phyloP scores from a whole-genome alignment of 1,284 basidiomycete species.

The Trichosporon ovoides region DNA sequence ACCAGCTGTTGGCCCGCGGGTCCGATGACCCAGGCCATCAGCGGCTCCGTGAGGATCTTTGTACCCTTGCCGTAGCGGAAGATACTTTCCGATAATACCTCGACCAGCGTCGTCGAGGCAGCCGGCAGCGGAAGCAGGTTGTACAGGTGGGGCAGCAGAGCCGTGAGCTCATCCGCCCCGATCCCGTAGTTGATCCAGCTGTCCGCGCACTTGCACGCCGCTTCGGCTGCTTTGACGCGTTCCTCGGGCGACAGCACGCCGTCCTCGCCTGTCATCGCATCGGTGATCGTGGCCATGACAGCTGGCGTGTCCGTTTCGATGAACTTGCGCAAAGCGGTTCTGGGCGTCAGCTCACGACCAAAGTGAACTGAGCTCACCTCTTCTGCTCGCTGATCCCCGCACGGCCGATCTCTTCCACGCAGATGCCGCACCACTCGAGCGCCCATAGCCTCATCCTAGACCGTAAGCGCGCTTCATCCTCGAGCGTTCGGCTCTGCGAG shows the following conservation, averaged over 20 bases:
- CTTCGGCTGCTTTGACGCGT: constrained; percentile 56
- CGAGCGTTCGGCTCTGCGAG: constrained; percentile 47
- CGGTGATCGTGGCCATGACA: constrained; percentile 62
- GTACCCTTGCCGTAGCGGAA: constrained; percentile 66
- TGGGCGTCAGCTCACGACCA: constrained; percentile 12
- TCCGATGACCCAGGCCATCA: constrained; percentile 69
- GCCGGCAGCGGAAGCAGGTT: constrained; percentile 56
- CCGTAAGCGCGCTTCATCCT: constrained; percentile 21
- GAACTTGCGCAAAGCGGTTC: constrained; percentile 34
- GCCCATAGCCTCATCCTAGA: constrained; percentile 36
- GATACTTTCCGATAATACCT: constrained; percentile 67
- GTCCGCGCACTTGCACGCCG: constrained; percentile 70
- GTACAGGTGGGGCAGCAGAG: constrained; percentile 52
- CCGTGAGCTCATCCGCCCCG: constrained; percentile 58
- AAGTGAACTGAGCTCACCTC: constrained; percentile 57
- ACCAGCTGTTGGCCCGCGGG: constrained; percentile 28
- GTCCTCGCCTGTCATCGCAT: constrained; percentile 50
- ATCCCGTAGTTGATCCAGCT: constrained; percentile 68
- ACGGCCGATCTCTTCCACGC: constrained; percentile 68
- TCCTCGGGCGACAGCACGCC: constrained; percentile 21
- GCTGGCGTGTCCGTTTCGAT: constrained; percentile 57
- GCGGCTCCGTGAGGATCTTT: constrained; percentile 69
- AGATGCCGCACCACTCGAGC: constrained; percentile 78
- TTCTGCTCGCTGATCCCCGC: constrained; percentile 68
- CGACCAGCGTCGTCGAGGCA: constrained; percentile 66